Evolutionary conservation across 345 rosid genomes (phyloP).

Genomic region (Moringa oleifera): DNA sequence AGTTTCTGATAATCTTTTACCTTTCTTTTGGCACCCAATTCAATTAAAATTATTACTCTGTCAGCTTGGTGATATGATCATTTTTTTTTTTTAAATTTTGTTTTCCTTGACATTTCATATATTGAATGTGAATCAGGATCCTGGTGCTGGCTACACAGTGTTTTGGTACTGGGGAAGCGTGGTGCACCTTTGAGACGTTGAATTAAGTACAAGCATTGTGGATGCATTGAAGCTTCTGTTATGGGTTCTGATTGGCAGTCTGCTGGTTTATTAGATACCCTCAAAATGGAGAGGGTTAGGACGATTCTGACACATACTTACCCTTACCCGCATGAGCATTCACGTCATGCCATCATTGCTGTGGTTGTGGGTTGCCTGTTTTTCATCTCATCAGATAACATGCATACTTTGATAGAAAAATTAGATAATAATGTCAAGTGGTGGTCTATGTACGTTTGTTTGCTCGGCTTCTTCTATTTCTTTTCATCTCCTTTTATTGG

Average conservation of each 20-base stretch:
- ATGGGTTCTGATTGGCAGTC: slow-evolving; percentile 63
- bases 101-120: not conserved
- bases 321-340: slow-evolving; percentile 99
- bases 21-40: not conserved
- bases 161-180: slow-evolving; percentile 20
- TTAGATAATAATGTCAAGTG: slow-evolving; percentile 83
- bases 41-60: no score
- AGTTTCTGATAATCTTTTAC: not conserved
- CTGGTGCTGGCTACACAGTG: not conserved
- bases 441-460: slow-evolving; percentile 99
- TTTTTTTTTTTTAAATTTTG: no score
- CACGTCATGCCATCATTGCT: slow-evolving; percentile 94
- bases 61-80: not conserved
- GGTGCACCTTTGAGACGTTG: slow-evolving; percentile 13
- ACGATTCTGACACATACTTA: slow-evolving; percentile 75
- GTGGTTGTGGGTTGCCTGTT: slow-evolving; percentile 89
- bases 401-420: slow-evolving; percentile 91
- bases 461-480: slow-evolving; percentile 98
- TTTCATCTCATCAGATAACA: slow-evolving; percentile 94
- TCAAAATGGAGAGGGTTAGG: slow-evolving; percentile 87
- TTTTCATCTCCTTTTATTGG: slow-evolving; percentile 94
- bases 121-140: not conserved
- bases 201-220: slow-evolving; percentile 1
- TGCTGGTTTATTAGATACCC: slow-evolving; percentile 43
- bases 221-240: slow-evolving; percentile 2